phyloP scores from a whole-genome alignment of 2,329 filamentous ascomycete species.

The Zymoseptoria crescenta region DNA sequence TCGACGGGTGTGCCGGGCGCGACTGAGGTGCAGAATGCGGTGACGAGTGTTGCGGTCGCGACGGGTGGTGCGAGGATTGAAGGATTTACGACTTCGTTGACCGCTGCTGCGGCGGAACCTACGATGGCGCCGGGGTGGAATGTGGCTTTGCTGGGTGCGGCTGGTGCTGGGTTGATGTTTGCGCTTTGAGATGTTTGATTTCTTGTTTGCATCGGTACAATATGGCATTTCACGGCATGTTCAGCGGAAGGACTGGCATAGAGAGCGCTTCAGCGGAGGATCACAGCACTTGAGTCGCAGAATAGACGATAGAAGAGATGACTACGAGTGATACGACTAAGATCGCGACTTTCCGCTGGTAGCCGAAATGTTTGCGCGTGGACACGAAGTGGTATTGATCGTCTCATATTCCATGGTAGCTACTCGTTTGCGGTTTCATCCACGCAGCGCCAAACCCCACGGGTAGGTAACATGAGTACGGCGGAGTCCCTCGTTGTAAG shows the following conservation, averaged over 20 bases:
- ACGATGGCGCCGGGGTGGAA: conserved; percentile 23
- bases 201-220: background rate
- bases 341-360: too few species aligned
- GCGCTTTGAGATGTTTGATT: conserved; percentile 4
- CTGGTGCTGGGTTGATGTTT: conserved; percentile 21
- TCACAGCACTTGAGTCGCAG: too few species aligned
- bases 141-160: conserved; percentile 21
- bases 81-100: conserved; percentile 11
- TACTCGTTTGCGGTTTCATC: too few species aligned
- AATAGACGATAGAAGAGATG: too few species aligned
- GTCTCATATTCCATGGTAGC: too few species aligned
- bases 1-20: conserved; percentile 47
- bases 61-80: conserved; percentile 38
- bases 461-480: too few species aligned
- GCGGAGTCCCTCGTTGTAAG: too few species aligned
- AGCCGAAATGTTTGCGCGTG: too few species aligned
- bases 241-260: background rate
- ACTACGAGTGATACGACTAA: too few species aligned
- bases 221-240: background rate
- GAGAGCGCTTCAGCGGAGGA: too few species aligned
- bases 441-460: too few species aligned
- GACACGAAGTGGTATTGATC: too few species aligned
- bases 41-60: conserved; percentile 39
- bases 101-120: conserved; percentile 13
- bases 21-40: conserved; percentile 43